phyloP scores from a whole-genome alignment of 208 protist species.

The Leishmania amazonensis region DNA sequence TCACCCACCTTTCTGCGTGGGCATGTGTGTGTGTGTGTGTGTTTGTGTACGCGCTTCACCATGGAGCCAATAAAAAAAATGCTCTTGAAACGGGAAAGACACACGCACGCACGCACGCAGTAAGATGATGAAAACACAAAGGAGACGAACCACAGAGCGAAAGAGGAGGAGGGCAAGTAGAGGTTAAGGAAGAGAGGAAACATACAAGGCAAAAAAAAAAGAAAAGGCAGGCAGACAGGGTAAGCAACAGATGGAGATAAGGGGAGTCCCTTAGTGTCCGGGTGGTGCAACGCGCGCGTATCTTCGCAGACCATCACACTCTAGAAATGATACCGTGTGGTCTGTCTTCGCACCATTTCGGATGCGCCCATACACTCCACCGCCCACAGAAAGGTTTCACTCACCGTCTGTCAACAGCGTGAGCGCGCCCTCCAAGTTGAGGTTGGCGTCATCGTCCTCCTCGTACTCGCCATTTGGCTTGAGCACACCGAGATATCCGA shows the following conservation, averaged over 20 bases:
- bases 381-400: slow-evolving; percentile 6
- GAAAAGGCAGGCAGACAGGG: neutral
- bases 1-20: neutral
- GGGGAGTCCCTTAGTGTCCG: neutral
- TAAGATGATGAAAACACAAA: neutral
- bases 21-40: neutral
- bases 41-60: neutral
- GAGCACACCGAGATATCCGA: slow-evolving; percentile 81
- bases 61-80: neutral
- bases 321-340: neutral
- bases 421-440: slow-evolving; percentile 54
- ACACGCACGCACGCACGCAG: neutral
- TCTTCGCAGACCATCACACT: neutral
- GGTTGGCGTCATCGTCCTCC: slow-evolving; percentile 63
- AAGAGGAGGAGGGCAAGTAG: neutral
- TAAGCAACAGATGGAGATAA: neutral
- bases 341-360: neutral
- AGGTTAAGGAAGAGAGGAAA: neutral
- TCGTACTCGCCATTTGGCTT: slow-evolving; percentile 78
- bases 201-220: neutral
- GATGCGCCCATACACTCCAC: neutral
- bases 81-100: neutral
- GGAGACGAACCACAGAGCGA: neutral
- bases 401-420: slow-evolving; percentile 51
- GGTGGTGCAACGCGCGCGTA: neutral